A percentile compares a stretch with the other conserved stretches of the same genome.
phyloP scores from a whole-genome alignment of 768 basidiomycete genomes.

The Lentinula sp. region DNA sequence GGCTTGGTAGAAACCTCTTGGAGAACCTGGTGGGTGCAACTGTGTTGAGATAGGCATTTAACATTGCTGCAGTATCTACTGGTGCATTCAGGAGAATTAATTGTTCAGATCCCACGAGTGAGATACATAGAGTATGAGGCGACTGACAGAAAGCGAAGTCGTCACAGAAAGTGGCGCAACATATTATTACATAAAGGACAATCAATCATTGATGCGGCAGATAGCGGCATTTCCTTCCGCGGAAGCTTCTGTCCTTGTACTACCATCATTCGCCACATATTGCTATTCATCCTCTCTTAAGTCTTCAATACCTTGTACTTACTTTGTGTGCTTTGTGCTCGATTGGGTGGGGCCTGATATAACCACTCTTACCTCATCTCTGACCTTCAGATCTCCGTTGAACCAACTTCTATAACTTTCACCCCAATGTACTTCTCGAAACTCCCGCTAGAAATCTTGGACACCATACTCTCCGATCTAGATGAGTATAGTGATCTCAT shows the following conservation, averaged over 20 bases:
- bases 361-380: too few relatives aligned
- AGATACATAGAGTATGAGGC: too few relatives aligned
- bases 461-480: conserved; percentile 28
- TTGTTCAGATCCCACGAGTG: too few relatives aligned
- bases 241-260: conserved; percentile 1
- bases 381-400: neutral
- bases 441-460: conserved; percentile 8
- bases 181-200: too few relatives aligned
- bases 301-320: neutral
- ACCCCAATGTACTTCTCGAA: neutral
- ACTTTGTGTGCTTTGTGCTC: neutral
- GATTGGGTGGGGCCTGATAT: neutral
- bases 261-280: neutral
- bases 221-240: neutral
- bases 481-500: conserved; percentile 34
- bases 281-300: neutral
- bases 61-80: too few relatives aligned
- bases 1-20: neutral
- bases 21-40: too few relatives aligned
- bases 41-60: too few relatives aligned
- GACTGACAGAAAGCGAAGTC: too few relatives aligned
- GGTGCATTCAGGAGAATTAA: too few relatives aligned
- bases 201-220: too few relatives aligned
- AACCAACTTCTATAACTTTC: neutral
- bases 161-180: too few relatives aligned